These are phyloP conservation scores for Smallanthus sonchifolius DNA, from an alignment of 129 eudicot genomes.

Conservation along the genomic window DNA sequence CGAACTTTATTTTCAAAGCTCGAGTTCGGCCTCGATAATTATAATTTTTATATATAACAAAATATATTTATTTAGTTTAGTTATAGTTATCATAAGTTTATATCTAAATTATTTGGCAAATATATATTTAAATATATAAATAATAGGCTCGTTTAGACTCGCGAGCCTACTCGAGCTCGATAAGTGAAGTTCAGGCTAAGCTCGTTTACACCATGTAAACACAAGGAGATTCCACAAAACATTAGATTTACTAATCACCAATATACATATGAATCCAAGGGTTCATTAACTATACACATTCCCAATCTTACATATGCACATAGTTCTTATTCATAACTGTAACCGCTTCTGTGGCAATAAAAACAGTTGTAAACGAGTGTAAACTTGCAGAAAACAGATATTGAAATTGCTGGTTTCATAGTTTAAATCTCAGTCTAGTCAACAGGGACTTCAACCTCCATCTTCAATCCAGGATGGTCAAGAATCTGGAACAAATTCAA, in stretches of 20 bases:
- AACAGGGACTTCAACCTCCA: slow-evolving; percentile 83
- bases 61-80: too few species aligned
- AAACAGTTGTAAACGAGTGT: slow-evolving; percentile 2
- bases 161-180: too few species aligned
- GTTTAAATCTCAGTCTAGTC: slow-evolving; percentile 37
- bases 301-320: slow-evolving; percentile 16
- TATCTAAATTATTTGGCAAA: too few species aligned
- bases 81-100: too few species aligned
- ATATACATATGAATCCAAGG: slow-evolving; percentile 14
- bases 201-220: not conserved
- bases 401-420: slow-evolving; percentile 5
- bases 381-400: slow-evolving; percentile 9
- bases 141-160: too few species aligned
- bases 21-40: too few species aligned
- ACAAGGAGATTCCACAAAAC: not conserved
- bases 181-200: too few species aligned
- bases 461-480: slow-evolving; percentile 57
- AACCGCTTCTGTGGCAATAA: not conserved
- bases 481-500: slow-evolving; percentile 49
- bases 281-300: slow-evolving; percentile 12
- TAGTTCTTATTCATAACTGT: slow-evolving; percentile 18
- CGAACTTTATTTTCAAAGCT: too few species aligned
- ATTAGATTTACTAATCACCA: slow-evolving; percentile 8
- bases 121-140: too few species aligned
- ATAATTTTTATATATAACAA: too few species aligned